Base-by-base conservation (phyloP, 805 yeast genomes). In the Cyberlindnera amylophila region DNA sequence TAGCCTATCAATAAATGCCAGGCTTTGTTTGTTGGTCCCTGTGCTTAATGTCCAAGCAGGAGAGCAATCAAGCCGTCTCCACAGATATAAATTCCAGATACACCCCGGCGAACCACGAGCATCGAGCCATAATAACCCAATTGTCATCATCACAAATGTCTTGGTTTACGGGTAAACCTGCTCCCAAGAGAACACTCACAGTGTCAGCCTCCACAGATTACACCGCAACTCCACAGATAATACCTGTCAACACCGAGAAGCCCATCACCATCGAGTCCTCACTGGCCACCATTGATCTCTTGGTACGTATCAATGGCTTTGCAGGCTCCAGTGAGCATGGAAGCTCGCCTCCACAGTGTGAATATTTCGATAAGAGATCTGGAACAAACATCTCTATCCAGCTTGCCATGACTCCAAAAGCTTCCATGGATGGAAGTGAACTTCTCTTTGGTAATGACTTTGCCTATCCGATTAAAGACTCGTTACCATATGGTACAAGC, bases 401-500 rank as follows among this genome's bases (percentile, higher is more conserved):
- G 53, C 52, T 72, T 44, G 37, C 54, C 41, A 68, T 76, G 45
- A 62, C 53, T 10, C 83, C 82, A 33, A 62, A 54, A 21, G 49
- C 53, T 10, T 42, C 45, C 16, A 61, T 80, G n/a, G 54, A 52
- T 15, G 86, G 84, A 3, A 66, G 73, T 32, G 69, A 71, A n/a
- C 61, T 82, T 32, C 45, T 77, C n/a, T 82, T 78, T 63, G 89
- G 89, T 1, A 82, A 82, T 55, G 88, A 82, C 53, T 79, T 80
- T 55, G 75, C 71, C 9, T 56, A 65, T n/a, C 81, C 86, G 0
- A 72, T 82, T 26, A 63, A 71, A 26, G 79, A 79, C 36, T 67
- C 68, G 41, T 68, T 82, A 10, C 89, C 89, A 3, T 67, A 67
- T 57, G 78, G 79, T 4, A 65, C 69, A 23, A 67, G 77, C 4